Evolutionary conservation across 2,329 filamentous ascomycete genomes (phyloP).

Genomic region (Onygena corvina): DNA sequence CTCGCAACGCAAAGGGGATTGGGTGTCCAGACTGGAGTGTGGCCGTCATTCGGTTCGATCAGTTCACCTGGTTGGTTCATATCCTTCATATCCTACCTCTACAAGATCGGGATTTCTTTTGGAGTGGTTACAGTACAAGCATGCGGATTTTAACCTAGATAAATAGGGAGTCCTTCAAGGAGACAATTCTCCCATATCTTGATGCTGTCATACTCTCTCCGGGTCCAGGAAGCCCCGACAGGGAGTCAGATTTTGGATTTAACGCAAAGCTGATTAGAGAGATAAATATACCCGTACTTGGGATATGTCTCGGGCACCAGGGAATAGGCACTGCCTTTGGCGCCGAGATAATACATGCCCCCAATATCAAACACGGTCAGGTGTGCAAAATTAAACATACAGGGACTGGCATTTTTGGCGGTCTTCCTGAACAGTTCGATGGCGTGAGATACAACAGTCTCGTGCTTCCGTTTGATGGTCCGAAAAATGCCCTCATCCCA

Average conservation of each 20-base stretch:
- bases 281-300: slow-evolving; percentile 61
- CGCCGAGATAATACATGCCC: slow-evolving; percentile 52
- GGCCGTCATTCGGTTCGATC: slow-evolving; percentile 14
- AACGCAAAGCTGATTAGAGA: slow-evolving; percentile 65
- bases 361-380: slow-evolving; percentile 71
- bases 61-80: slow-evolving; percentile 14
- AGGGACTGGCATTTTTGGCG: slow-evolving; percentile 52
- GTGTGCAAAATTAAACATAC: slow-evolving; percentile 55
- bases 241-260: slow-evolving; percentile 64
- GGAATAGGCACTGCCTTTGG: slow-evolving; percentile 61
- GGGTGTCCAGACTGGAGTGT: slow-evolving; percentile 13
- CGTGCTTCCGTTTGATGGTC: slow-evolving; percentile 12
- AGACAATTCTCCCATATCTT: slow-evolving; percentile 47
- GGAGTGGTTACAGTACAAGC: not conserved
- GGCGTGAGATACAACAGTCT: slow-evolving; percentile 16
- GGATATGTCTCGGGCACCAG: slow-evolving; percentile 83
- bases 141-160: not conserved
- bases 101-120: not conserved
- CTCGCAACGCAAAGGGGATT: not conserved
- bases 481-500: not conserved
- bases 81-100: not conserved
- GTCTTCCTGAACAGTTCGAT: slow-evolving; percentile 31
- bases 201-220: slow-evolving; percentile 84
- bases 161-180: slow-evolving; percentile 28
- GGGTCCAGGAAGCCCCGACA: slow-evolving; percentile 69